Base-by-base conservation (phyloP, 306 rosid genomes). In the Cucurbita pepo region DNA sequence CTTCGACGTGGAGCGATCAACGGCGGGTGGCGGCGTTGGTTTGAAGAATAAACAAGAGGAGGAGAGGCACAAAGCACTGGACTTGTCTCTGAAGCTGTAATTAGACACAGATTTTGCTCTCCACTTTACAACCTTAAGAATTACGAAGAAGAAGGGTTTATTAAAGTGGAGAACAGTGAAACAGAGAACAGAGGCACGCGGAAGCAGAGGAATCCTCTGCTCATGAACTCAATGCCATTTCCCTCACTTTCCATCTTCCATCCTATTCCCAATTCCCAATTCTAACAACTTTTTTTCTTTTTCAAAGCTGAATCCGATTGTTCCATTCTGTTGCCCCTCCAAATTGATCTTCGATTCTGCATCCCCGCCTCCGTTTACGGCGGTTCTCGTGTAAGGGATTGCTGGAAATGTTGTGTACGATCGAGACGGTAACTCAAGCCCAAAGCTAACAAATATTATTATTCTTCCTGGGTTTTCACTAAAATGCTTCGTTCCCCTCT, bases 31-130 rank as follows among this genome's bases (percentile, higher is more conserved):
- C 30, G 30, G 30, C 30, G 30, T 25, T 25, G 30, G 30, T 25
- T 25, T 25, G 30, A 25, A 25, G 2, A 25, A 25, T 25, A 25
- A 25, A 25, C 30, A 25, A 25, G 30, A 25, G 30, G 30, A 25
- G 30, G 30, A 25, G 30, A 25, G 30, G 2, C 56, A 67, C 11
- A 67, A 67, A 67, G 73, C 48, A 14, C 6, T 67, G 22, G 73
- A 67, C 56, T 47, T 67, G 73, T 67, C 73, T 4, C 56, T 67
- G 3, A 67, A 67, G 73, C 43, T 67, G 73, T 67, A 67, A 25
- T 47, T 47, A 47, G 48, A 47, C 21, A 67, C 13, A 21, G 7
- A n/a, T 7, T 44, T 66, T 25, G 30, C 55, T 44, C 55, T 43
- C 11, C 16, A 44, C 38, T 65, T 67, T 47, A 47, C 56, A 48